A percentile compares a stretch with the other conserved stretches of the same genome.
These are phyloP conservation scores for Paecilomyces dactylethromorphus DNA, from an alignment of 2,329 filamentous ascomycete species.

Conservation along the genomic window DNA sequence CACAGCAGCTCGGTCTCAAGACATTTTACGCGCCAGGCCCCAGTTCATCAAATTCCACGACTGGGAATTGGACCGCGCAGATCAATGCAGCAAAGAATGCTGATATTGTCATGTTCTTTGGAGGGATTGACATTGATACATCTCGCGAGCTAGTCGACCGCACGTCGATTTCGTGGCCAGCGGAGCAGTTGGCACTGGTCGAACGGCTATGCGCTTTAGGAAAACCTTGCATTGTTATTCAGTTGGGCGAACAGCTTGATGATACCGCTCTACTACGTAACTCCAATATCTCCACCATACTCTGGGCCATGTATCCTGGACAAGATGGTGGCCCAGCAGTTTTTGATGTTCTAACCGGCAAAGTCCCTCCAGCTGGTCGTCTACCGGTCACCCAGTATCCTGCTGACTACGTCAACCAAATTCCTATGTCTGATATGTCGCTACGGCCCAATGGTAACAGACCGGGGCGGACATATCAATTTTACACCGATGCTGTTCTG, in stretches of 20 bases:
- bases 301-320: constrained; percentile 35
- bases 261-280: constrained; percentile 25
- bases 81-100: constrained; percentile 16
- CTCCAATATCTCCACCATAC: constrained; percentile 22
- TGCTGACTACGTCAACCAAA: constrained; percentile 33
- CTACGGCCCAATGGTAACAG: constrained; percentile 21
- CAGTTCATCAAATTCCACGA: constrained; percentile 12
- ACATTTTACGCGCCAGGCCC: constrained; percentile 34
- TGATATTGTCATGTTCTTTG: constrained; percentile 24
- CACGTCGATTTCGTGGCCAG: constrained; percentile 27
- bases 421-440: constrained; percentile 28
- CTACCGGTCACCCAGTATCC: constrained; percentile 29
- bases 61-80: constrained; percentile 8
- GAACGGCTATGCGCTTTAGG: constrained; percentile 19
- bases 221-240: constrained; percentile 28
- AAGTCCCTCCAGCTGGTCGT: constrained; percentile 27
- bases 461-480: constrained; percentile 34
- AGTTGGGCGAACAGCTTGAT: constrained; percentile 31
- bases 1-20: constrained; percentile 35
- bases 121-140: constrained; percentile 25
- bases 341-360: constrained; percentile 29
- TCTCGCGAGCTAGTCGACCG: constrained; percentile 29
- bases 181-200: constrained; percentile 27
- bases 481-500: constrained; percentile 28
- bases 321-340: constrained; percentile 32